These are phyloP conservation scores for Yamadazyma siamensis DNA, from an alignment of 1,139 yeast genomes.

Conservation along the genomic window DNA sequence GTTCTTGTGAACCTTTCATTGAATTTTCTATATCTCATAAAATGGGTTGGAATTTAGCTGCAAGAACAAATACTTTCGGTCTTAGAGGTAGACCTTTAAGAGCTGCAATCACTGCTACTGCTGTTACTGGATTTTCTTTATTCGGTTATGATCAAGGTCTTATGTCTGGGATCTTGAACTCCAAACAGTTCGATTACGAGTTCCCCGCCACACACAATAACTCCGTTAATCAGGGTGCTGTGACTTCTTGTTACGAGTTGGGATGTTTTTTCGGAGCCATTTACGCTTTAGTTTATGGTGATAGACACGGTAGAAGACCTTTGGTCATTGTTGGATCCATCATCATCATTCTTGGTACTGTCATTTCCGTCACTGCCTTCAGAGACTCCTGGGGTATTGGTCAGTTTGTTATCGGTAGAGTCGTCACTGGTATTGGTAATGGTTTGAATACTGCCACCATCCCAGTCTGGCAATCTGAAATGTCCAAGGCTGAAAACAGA, in stretches of 20 bases:
- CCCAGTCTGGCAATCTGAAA: conserved; percentile 41
- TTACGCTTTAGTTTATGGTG: conserved; percentile 32
- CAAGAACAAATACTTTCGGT: conserved; percentile 44
- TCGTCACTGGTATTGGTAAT: conserved; percentile 44
- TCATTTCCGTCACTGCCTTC: conserved; percentile 43
- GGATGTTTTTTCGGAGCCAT: conserved; percentile 76
- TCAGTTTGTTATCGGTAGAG: conserved; percentile 45
- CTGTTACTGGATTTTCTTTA: conserved; percentile 60
- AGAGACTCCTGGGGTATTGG: conserved; percentile 55
- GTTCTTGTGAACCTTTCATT: conserved; percentile 5
- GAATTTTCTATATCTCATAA: conserved; percentile 6
- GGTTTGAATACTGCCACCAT: conserved; percentile 32
- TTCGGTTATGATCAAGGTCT: conserved; percentile 82
- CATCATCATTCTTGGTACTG: conserved; percentile 42
- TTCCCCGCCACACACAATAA: conserved; percentile 49
- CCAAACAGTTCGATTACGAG: conserved; percentile 51
- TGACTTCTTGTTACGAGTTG: conserved; percentile 67
- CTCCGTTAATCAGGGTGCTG: conserved; percentile 60
- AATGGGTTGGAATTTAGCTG: conserved; percentile 26
- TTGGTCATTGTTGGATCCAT: conserved; percentile 36
- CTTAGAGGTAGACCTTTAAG: conserved; percentile 42
- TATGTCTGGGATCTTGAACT: conserved; percentile 68
- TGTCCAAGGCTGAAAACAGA: conserved; percentile 27
- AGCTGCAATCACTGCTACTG: conserved; percentile 48
- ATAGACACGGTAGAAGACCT: conserved; percentile 45